These are phyloP conservation scores for Tagetes erecta DNA, from an alignment of 129 eudicot species.

Conservation along the genomic window DNA sequence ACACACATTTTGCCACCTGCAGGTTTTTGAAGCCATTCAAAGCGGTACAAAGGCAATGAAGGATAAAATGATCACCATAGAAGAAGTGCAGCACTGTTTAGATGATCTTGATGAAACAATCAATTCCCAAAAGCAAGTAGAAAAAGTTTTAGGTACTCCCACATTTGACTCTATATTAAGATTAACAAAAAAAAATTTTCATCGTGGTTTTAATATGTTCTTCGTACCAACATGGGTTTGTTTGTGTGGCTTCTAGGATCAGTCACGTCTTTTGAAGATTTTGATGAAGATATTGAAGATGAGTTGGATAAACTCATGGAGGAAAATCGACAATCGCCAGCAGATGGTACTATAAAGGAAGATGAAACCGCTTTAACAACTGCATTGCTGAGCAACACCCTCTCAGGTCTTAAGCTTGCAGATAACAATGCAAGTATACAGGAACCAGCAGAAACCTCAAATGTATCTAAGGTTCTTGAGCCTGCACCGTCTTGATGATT, in stretches of 20 bases:
- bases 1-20: slow-evolving; percentile 20
- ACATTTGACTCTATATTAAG: neutral
- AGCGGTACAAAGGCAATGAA: slow-evolving; percentile 64
- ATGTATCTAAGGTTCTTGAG: slow-evolving; percentile 20
- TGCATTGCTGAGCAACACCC: slow-evolving; percentile 42
- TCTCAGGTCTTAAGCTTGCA: slow-evolving; percentile 56
- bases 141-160: slow-evolving; percentile 54
- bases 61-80: slow-evolving; percentile 57
- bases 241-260: slow-evolving; percentile 48
- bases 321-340: slow-evolving; percentile 30
- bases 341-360: slow-evolving; percentile 26
- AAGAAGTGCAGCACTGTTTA: slow-evolving; percentile 68
- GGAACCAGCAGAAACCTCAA: slow-evolving; percentile 12
- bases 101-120: slow-evolving; percentile 70
- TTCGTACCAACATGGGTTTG: slow-evolving; percentile 4
- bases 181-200: neutral
- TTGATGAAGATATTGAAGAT: slow-evolving; percentile 74
- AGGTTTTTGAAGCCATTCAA: slow-evolving; percentile 79
- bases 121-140: slow-evolving; percentile 55
- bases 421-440: slow-evolving; percentile 27
- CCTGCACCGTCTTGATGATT: slow-evolving; percentile 38
- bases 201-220: neutral
- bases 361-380: slow-evolving; percentile 31
- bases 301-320: slow-evolving; percentile 64
- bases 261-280: slow-evolving; percentile 34